phyloP scores from a whole-genome alignment of 2,329 filamentous ascomycete species.

The Orbilia brochopaga region DNA sequence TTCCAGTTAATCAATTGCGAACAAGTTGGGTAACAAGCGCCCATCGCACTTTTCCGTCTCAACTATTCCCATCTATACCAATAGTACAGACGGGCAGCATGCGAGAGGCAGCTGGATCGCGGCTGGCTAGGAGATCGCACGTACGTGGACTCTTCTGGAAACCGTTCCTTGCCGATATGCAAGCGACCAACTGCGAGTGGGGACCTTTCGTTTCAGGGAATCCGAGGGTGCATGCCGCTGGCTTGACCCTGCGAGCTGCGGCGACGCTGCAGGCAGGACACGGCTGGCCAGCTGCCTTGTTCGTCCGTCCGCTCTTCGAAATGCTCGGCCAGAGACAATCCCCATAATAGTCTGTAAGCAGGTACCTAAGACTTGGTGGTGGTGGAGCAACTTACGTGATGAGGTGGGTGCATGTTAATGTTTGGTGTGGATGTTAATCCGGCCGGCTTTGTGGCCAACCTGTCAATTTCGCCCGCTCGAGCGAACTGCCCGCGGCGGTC shows the following conservation, averaged over 20 bases:
- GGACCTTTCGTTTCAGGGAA: conserved; percentile 19
- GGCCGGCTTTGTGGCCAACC: conserved; percentile 31
- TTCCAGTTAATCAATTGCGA: no score
- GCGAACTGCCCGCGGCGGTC: neutral
- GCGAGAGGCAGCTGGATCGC: no score
- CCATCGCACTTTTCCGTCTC: no score
- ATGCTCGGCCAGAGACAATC: no score
- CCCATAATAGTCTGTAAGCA: no score
- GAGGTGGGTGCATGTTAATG: neutral
- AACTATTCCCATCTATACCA: no score
- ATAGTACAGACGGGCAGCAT: no score
- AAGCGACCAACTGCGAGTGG: conserved; percentile 12
- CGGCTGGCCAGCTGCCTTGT: neutral
- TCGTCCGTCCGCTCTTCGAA: neutral
- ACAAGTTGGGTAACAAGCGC: no score
- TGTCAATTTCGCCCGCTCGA: conserved; percentile 44
- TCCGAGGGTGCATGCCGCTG: neutral
- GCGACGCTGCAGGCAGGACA: neutral
- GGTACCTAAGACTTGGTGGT: no score
- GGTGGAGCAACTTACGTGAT: neutral
- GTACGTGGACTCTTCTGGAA: conserved; percentile 9
- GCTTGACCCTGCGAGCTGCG: neutral
- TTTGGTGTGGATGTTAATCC: conserved; percentile 11
- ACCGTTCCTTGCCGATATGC: conserved; percentile 42
- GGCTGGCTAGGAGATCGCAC: no score